Conservation (phyloP, 2,329 filamentous ascomycete genomes). For the Diaporthe helianthi region DNA sequence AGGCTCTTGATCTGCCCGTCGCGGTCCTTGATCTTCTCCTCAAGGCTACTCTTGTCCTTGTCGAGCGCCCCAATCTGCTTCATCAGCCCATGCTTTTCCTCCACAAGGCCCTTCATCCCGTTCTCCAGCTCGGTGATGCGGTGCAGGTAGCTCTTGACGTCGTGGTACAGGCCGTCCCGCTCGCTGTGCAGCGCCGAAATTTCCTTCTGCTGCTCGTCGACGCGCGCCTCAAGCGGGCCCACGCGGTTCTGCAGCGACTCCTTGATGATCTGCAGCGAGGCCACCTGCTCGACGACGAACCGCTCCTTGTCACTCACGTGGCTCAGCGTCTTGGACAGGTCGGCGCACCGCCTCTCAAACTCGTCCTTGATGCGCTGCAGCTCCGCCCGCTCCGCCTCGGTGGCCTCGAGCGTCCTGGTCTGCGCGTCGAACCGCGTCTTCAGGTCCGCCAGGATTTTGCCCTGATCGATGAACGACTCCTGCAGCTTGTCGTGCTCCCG, state of each 20-base stretch:
- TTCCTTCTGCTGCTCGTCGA: conserved; percentile 34
- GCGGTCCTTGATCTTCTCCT: conserved; percentile 13
- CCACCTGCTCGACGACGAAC: conserved; percentile 32
- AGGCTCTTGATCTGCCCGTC: conserved; percentile 25
- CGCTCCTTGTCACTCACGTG: conserved; percentile 34
- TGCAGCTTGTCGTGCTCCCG: conserved; percentile 31
- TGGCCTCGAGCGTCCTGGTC: conserved; percentile 30
- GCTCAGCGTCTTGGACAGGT: conserved; percentile 28
- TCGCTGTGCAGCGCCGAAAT: conserved; percentile 22
- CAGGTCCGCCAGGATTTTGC: conserved; percentile 36
- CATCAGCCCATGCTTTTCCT: conserved; percentile 31
- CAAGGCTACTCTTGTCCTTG: conserved; percentile 17
- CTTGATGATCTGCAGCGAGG: conserved; percentile 37
- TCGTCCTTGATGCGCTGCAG: conserved; percentile 29
- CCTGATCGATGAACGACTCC: conserved; percentile 34
- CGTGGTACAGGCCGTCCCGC: conserved; percentile 29
- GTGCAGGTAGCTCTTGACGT: conserved; percentile 30
- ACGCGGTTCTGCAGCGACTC: conserved; percentile 33
- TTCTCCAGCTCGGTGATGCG: conserved; percentile 36
- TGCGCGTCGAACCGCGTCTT: conserved; percentile 39
- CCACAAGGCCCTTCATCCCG: conserved; percentile 32
- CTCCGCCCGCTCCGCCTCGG: conserved; percentile 26
- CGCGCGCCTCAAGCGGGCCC: conserved; percentile 36
- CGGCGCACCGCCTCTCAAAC: conserved; percentile 33
- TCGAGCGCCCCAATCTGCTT: conserved; percentile 35